Evolutionary conservation across 495 filamentous ascomycete species (phyloP).

Genomic region (Evernia prunastri): DNA sequence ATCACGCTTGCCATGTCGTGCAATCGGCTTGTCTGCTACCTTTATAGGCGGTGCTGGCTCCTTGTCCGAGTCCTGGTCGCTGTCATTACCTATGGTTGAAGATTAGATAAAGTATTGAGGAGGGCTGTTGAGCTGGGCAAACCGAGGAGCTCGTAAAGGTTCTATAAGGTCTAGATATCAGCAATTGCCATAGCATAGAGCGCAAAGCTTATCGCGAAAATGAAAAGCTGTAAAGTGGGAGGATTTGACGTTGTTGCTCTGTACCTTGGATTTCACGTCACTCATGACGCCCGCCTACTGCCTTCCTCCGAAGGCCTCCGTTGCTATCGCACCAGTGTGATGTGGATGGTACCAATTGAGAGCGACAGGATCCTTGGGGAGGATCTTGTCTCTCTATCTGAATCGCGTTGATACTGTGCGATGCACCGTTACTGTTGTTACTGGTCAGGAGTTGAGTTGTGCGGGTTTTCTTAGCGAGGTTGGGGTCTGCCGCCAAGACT

Average conservation of each 20-base stretch:
- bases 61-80: constrained; percentile 75
- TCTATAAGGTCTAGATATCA: constrained; percentile 43
- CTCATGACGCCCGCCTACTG: constrained; percentile 27
- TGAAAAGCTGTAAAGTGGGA: background rate
- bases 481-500: constrained; percentile 5
- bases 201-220: background rate
- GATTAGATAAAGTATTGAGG: constrained; percentile 25
- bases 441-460: constrained; percentile 9
- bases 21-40: constrained; percentile 75
- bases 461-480: constrained; percentile 21
- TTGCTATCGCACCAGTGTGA: constrained; percentile 26
- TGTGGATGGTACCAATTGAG: constrained; percentile 9
- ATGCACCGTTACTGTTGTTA: background rate
- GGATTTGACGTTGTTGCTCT: background rate
- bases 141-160: constrained; percentile 87
- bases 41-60: constrained; percentile 70
- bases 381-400: constrained; percentile 25
- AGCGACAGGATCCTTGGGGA: constrained; percentile 26
- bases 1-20: constrained; percentile 83
- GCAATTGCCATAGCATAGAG: constrained; percentile 23
- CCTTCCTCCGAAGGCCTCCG: constrained; percentile 29
- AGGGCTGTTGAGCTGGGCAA: constrained; percentile 35
- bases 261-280: constrained; percentile 32
- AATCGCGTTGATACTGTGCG: background rate
- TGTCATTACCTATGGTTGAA: constrained; percentile 66